Conservation (phyloP, 2,329 filamentous ascomycete species). For the Tolypocladium endophyticum region DNA sequence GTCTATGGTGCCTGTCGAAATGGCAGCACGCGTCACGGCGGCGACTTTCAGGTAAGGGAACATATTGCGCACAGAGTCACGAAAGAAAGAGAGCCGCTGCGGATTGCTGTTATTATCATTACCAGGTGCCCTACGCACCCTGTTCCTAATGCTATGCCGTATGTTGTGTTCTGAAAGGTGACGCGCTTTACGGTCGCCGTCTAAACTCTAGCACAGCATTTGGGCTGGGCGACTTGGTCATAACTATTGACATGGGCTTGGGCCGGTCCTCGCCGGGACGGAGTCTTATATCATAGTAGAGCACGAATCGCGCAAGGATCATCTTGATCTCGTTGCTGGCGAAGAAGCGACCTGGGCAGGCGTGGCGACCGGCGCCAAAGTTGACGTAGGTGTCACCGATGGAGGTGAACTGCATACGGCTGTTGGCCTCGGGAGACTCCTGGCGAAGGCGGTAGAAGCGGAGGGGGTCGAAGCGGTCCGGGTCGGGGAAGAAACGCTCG, state of each 20-base stretch:
- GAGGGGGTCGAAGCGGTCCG: constrained; percentile 35
- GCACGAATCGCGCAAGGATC: constrained; percentile 28
- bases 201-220: constrained; percentile 29
- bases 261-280: constrained; percentile 27
- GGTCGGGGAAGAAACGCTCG: constrained; percentile 26
- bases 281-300: constrained; percentile 31
- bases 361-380: constrained; percentile 36
- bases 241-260: constrained; percentile 24
- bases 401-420: constrained; percentile 32
- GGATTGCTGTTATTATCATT: background rate
- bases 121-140: background rate
- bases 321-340: constrained; percentile 35
- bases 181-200: constrained; percentile 10
- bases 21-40: background rate
- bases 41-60: background rate
- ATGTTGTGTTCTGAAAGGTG: background rate
- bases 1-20: background rate
- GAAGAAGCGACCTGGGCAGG: constrained; percentile 38
- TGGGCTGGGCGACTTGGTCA: constrained; percentile 29
- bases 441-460: constrained; percentile 37
- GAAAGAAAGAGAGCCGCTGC: too few relatives aligned
- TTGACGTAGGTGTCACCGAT: constrained; percentile 31
- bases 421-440: constrained; percentile 23
- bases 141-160: background rate
- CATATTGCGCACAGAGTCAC: background rate